Evolutionary conservation across 106 monocot genomes (phyloP), one percentile per base, ranked within the genome.

Genomic region (Dioscorea dumetorum): DNA sequence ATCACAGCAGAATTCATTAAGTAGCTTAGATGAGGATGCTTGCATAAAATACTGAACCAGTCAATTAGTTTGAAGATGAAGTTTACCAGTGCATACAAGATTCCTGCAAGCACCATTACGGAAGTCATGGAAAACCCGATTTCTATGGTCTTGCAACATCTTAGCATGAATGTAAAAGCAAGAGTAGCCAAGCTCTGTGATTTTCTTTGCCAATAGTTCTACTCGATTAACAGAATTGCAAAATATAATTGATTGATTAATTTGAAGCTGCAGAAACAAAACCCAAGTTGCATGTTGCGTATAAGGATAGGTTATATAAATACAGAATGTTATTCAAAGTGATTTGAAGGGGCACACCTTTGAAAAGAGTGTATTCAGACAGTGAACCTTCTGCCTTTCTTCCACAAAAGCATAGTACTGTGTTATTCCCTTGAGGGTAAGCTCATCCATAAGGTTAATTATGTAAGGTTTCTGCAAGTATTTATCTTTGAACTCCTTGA

Each of bases 371-470:
- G 95, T 97, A 77, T 97, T 97, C 24, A 97, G 76, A 80, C 95
- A 97, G 73, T 97, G 95, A 53, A 97, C 84, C 64, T 97, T 97
- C 82, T 97, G 95, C 33, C 86, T 81, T 78, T 97, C 95, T 78
- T 97, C 95, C 48, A 97, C 95, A 78, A 91, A 95, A 31, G 95
- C 95, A 82, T 95, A 95, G 63, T 72, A 95, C 31, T 95, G 95
- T 49, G 95, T 95, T 48, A 95, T 95, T 62, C 95, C 95, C 61
- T 91, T 97, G 7, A 97, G 84, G 0, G 95, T 97, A 57, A 97
- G 88, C 56, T 97, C 95, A 63, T 97, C 95, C 95, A 97, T 97
- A 13, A 97, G 95, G 75, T 97, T 97, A 52, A 97, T 91, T 33
- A 89, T 48, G 48, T 91, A 97, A 49, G 95, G 84, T 64, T 85